A percentile compares a stretch with the other conserved stretches of the same genome.
Evolutionary conservation across 75 land plant genomes (phyloP).

Genomic region (Pseudotsuga menziesii): DNA sequence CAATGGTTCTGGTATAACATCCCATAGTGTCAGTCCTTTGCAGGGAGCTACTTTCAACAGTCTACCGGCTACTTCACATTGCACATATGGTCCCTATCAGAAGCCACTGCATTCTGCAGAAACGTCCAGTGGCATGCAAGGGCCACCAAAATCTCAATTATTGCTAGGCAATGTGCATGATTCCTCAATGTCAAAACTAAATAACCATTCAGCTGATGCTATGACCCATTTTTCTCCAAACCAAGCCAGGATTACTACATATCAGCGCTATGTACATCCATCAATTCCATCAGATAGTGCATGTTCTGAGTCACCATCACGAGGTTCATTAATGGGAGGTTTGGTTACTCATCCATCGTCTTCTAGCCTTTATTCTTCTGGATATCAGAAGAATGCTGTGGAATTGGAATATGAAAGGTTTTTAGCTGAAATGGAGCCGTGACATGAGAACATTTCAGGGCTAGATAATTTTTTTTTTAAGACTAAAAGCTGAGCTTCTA

Average conservation of each 20-base stretch:
- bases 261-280: slow-evolving; percentile 3
- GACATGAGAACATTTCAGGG: not conserved
- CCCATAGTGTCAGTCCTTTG: not conserved
- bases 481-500: too few relatives aligned
- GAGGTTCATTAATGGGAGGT: not conserved
- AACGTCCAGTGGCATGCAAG: not conserved
- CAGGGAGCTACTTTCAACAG: not conserved
- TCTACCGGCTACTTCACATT: not conserved
- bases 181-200: not conserved
- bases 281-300: not conserved
- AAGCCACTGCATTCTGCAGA: not conserved
- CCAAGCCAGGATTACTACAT: slow-evolving; percentile 1
- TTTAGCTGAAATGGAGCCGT: slow-evolving; percentile 2
- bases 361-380: slow-evolving; percentile 5
- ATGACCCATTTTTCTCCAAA: not conserved
- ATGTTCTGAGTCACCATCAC: slow-evolving; percentile 3
- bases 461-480: too few relatives aligned
- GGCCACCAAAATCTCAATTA: not conserved
- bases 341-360: not conserved
- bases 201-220: slow-evolving; percentile 2
- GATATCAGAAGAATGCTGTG: slow-evolving; percentile 1
- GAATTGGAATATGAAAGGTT: slow-evolving; percentile 5
- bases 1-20: not conserved
- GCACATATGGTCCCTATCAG: slow-evolving; percentile 2
- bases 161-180: not conserved